A percentile compares a stretch with the other conserved stretches of the same genome.
Conservation (phyloP, 345 rosid genomes). For the Noccaea caerulescens region DNA sequence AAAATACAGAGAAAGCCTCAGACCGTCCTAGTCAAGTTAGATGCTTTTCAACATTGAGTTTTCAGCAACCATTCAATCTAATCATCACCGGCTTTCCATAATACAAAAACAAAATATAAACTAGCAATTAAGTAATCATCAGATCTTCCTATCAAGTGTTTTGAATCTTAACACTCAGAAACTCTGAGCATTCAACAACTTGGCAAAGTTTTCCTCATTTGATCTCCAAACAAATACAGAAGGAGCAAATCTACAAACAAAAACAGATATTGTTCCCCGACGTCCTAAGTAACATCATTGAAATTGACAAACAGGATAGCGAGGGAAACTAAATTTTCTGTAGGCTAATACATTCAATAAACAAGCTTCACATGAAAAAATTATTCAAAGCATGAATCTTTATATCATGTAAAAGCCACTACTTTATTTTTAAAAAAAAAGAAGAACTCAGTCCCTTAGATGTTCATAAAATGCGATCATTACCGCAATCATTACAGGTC, state of each 20-base stretch:
- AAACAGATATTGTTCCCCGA: slow-evolving; percentile 34
- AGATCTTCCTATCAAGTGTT: slow-evolving; percentile 43
- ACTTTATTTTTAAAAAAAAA: too few relatives aligned
- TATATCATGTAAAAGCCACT: neutral
- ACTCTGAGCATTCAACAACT: slow-evolving; percentile 24
- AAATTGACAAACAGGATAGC: slow-evolving; percentile 42
- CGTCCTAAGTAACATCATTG: slow-evolving; percentile 40
- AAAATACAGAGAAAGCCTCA: slow-evolving; percentile 22
- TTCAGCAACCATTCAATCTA: slow-evolving; percentile 44
- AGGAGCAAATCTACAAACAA: too few relatives aligned
- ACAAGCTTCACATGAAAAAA: slow-evolving; percentile 10
- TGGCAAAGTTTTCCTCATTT: slow-evolving; percentile 31
- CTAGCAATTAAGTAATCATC: neutral
- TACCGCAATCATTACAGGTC: slow-evolving; percentile 94
- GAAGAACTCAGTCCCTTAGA: slow-evolving; percentile 95
- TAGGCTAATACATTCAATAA: slow-evolving; percentile 33
- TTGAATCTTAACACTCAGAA: slow-evolving; percentile 22
- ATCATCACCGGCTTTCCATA: slow-evolving; percentile 33
- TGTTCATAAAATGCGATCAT: slow-evolving; percentile 88
- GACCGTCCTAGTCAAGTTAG: slow-evolving; percentile 51
- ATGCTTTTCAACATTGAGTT: slow-evolving; percentile 35
- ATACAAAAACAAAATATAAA: neutral
- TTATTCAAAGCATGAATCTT: slow-evolving; percentile 25
- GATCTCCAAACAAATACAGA: neutral
- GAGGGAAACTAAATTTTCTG: slow-evolving; percentile 40